Conservation (phyloP, 768 basidiomycete genomes). For the Punctularia strigosozonata region DNA sequence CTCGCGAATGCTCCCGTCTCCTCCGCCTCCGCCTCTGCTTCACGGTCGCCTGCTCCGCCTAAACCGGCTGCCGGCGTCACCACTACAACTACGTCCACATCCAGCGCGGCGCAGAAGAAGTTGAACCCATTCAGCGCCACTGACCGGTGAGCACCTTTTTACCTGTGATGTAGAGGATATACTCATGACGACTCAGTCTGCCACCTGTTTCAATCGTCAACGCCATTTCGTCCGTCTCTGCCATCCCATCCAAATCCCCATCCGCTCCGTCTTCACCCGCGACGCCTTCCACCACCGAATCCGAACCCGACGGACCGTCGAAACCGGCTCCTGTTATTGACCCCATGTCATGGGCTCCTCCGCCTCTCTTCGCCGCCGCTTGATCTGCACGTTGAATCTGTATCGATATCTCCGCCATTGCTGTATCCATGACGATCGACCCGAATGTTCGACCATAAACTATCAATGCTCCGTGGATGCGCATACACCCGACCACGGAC, state of each 20-base stretch:
- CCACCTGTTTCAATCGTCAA: no score
- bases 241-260: no score
- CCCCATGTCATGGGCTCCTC: constrained; percentile 47
- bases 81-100: no score
- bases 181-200: no score
- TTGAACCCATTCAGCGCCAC: constrained; percentile 33
- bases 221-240: no score
- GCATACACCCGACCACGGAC: no score
- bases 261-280: constrained; percentile 27
- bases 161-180: no score
- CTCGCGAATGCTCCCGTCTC: constrained; percentile 12
- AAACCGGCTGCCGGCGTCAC: no score
- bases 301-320: neutral
- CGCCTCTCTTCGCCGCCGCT: constrained; percentile 53
- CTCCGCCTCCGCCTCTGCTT: constrained; percentile 10
- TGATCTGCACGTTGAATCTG: constrained; percentile 30
- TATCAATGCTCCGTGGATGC: no score
- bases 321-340: constrained; percentile 3
- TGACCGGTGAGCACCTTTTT: constrained; percentile 49
- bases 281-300: neutral
- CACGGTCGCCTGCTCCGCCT: constrained; percentile 5
- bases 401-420: constrained; percentile 8
- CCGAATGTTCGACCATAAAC: constrained; percentile 5
- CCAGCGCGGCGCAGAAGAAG: no score
- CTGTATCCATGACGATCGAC: constrained; percentile 12